Evolutionary conservation across 352 stramenopile genomes (phyloP).

Genomic region (Phytophthora rubi): DNA sequence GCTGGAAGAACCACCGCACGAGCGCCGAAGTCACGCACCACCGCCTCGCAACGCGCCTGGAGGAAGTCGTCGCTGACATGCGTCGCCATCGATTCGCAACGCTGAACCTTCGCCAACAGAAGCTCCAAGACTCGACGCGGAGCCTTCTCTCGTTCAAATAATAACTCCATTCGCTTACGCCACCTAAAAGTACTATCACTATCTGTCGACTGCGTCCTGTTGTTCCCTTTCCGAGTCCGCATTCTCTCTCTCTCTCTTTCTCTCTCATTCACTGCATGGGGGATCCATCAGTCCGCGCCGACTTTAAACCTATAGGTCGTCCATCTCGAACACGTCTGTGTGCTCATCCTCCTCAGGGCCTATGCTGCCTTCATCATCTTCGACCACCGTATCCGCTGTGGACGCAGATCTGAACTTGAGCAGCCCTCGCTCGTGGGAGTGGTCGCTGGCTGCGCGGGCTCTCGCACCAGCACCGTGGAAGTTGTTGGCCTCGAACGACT

Average conservation of each 20-base stretch:
- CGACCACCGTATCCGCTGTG: slow-evolving; percentile 41
- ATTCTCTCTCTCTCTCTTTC: background rate
- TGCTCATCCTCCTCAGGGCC: slow-evolving; percentile 45
- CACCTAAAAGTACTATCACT: slow-evolving; percentile 20
- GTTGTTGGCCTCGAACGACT: slow-evolving; percentile 55
- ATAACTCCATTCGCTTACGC: no score
- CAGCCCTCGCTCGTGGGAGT: slow-evolving; percentile 8
- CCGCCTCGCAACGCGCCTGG: slow-evolving; percentile 35
- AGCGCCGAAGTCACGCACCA: slow-evolving; percentile 33
- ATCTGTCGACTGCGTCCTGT: slow-evolving; percentile 8
- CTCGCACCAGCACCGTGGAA: background rate
- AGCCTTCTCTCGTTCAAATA: slow-evolving; percentile 10
- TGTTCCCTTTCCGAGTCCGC: no score
- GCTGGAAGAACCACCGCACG: slow-evolving; percentile 38
- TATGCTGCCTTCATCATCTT: slow-evolving; percentile 38
- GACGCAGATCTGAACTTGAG: slow-evolving; percentile 36
- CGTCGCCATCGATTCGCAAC: slow-evolving; percentile 35
- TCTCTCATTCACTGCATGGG: background rate
- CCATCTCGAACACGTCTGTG: slow-evolving; percentile 70
- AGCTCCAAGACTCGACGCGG: slow-evolving; percentile 32
- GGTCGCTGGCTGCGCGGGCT: slow-evolving; percentile 12
- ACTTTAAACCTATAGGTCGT: slow-evolving; percentile 49
- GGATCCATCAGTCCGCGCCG: slow-evolving; percentile 1
- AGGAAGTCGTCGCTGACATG: slow-evolving; percentile 41
- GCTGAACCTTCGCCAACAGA: slow-evolving; percentile 33